Evolutionary conservation across 768 basidiomycete species (phyloP), one percentile per base, ranked within the genome.

Genomic region (Boletus rubropictus): DNA sequence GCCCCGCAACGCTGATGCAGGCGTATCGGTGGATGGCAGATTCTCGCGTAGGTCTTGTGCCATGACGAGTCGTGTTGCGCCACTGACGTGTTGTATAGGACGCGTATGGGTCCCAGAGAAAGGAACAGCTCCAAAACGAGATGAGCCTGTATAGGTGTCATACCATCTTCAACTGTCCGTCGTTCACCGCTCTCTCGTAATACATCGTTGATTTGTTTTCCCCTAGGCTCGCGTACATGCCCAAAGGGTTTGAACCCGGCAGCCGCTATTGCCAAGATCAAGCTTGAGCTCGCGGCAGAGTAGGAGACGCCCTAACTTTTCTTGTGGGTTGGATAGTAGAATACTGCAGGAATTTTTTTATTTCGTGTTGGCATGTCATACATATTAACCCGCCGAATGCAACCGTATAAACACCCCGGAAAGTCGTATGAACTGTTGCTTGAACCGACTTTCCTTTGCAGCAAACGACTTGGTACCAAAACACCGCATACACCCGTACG

Each of bases 1-100:
- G 95, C 29, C 95, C 95, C 6, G 95, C 95, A 1, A 93, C 93
- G 0, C 72, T 97, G 59, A 92, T 97, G 91, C 89, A 92, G 59
- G 91, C 92, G 0, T 96, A 97, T 70, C 76, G 94, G 56, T 98
- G 95, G 95, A 95, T 99, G 63, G 93, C 94, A 1, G 95, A 98
- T 65, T 95, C 91, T 39, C 76, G 95, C 57, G 90, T 90, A 55
- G 46, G 84, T 74, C 6, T 35, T 41, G 36, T 39, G 0, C 29
- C 27, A 4, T 7, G 17, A 20, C 5, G 3, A n/a, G 29, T 10
- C 27, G 20, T 29, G 12, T 34, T 20, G 10, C 9, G 21, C 38
- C 25, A 34, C 32, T 51, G 46, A 44, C 50, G 15, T 4, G 14
- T 10, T 42, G 12, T 32, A 7, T 55, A 90, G 84, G 95, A 98